Base-by-base conservation (phyloP, 768 basidiomycete species). In the Naganishia onofrii region DNA sequence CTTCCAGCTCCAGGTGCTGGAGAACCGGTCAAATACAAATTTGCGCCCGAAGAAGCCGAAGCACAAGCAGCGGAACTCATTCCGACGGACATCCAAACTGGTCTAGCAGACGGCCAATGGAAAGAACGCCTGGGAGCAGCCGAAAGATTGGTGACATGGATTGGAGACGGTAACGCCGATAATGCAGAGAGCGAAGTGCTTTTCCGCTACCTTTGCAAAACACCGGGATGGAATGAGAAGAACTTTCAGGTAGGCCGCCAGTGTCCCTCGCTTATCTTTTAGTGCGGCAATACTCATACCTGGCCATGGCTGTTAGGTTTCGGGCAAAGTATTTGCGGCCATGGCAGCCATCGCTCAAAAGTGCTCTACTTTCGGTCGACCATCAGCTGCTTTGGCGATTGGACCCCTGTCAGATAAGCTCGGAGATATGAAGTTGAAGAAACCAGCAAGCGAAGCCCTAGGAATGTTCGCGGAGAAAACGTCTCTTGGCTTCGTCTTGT, bases 401-500 rank as follows among this genome's bases (percentile, higher is more conserved):
- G 85, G 87, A 4, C 90, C 93, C 80, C 83, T 98, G 28, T 87
- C 87, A 46, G 96, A 99, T 81, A 98, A 99, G 82, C 83, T 99
- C 56, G 96, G 96, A 26, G 96, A 99, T 77, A 83, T 91, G 82
- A 99, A 99, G 78, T 82, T 99, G 70, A 98, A 97, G 84, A 98
- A 97, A 79, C 90, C 94, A 5, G 92, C 94, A 26, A 90, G 92
- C 26, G 96, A 99, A 55, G 85, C 91, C 0, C 82, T 99, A n/a
- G 76, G 87, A 1, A 76, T 85, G 0, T 95, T 93, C 76, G 88
- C 92, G 0, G 96, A 98, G 81, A 94, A 89, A 81, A 92, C 91
- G 0, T 96, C 93, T 3, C 82, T 98, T 56, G 93, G 95, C 70
- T 98, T 99, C 77, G 90, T 98, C 23, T 85, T 99, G 2, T 87